phyloP scores from a whole-genome alignment of 768 basidiomycete species.

The Cyathus striatus region DNA sequence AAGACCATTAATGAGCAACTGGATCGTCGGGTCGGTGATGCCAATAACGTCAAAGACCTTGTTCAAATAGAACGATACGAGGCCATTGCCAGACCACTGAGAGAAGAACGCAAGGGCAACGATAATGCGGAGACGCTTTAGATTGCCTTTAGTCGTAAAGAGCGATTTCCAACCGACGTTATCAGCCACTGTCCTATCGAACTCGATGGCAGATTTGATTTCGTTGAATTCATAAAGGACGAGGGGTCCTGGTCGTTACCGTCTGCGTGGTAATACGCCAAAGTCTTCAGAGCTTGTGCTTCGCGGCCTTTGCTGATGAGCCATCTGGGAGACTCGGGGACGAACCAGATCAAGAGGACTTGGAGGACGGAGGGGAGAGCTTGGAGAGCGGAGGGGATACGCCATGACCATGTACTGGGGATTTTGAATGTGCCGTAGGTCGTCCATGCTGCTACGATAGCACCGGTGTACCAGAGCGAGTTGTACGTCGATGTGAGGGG shows the following conservation, averaged over 20 bases:
- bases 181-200: slow-evolving; percentile 55
- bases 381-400: slow-evolving; percentile 74
- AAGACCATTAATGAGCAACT: slow-evolving; percentile 84
- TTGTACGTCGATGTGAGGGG: slow-evolving; percentile 76
- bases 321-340: slow-evolving; percentile 84
- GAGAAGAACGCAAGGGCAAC: slow-evolving; percentile 79
- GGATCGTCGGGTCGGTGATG: slow-evolving; percentile 51
- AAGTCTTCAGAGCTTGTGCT: slow-evolving; percentile 56
- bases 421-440: slow-evolving; percentile 80
- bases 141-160: slow-evolving; percentile 63
- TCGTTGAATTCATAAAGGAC: slow-evolving; percentile 74
- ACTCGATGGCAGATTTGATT: slow-evolving; percentile 72
- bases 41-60: slow-evolving; percentile 66
- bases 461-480: slow-evolving; percentile 83
- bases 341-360: slow-evolving; percentile 58
- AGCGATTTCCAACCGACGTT: slow-evolving; percentile 70
- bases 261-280: slow-evolving; percentile 84
- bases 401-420: slow-evolving; percentile 70
- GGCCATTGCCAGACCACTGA: slow-evolving; percentile 83
- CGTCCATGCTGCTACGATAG: slow-evolving; percentile 84
- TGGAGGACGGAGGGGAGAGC: slow-evolving; percentile 65
- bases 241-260: slow-evolving; percentile 63
- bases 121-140: slow-evolving; percentile 72
- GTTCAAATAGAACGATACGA: slow-evolving; percentile 80
- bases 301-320: slow-evolving; percentile 72